Percentiles rank a stretch among this genome's conserved stretches.
Conservation (phyloP, 257 asterid species). For the Catharanthus roseus region DNA sequence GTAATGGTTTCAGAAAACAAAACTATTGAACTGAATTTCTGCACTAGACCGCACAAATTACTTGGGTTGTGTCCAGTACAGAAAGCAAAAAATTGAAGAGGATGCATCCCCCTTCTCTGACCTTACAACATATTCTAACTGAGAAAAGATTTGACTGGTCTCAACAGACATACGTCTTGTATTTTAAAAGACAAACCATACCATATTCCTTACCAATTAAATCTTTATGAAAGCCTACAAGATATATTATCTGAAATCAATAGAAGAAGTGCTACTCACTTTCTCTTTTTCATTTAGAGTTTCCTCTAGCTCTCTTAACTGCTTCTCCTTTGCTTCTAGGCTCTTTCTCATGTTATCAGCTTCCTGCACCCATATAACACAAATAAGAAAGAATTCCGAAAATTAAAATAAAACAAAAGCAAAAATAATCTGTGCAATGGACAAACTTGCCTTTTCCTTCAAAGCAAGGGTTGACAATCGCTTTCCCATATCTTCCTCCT, state of each 20-base stretch:
- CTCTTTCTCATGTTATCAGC: conserved; percentile 44
- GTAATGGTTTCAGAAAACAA: not conserved
- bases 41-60: not conserved
- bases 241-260: not conserved
- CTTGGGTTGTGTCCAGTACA: not conserved
- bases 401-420: too few relatives aligned
- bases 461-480: conserved; percentile 46
- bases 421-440: conserved; percentile 5
- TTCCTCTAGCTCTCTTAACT: conserved; percentile 64
- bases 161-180: not conserved
- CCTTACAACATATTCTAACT: not conserved
- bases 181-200: not conserved
- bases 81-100: too few relatives aligned
- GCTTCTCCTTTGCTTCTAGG: conserved; percentile 68
- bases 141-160: not conserved
- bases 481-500: conserved; percentile 70
- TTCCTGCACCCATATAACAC: conserved; percentile 56
- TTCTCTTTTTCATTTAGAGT: conserved; percentile 62
- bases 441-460: conserved; percentile 66
- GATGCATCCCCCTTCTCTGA: too few relatives aligned
- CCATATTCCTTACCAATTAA: not conserved
- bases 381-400: conserved; percentile 9
- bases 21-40: not conserved
- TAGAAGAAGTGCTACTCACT: conserved; percentile 32
- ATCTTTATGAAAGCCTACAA: not conserved